Percentiles rank a stretch among this genome's conserved stretches.
phyloP scores from a whole-genome alignment of 2,329 filamentous ascomycete species.

The Cryphonectria nitschkei region DNA sequence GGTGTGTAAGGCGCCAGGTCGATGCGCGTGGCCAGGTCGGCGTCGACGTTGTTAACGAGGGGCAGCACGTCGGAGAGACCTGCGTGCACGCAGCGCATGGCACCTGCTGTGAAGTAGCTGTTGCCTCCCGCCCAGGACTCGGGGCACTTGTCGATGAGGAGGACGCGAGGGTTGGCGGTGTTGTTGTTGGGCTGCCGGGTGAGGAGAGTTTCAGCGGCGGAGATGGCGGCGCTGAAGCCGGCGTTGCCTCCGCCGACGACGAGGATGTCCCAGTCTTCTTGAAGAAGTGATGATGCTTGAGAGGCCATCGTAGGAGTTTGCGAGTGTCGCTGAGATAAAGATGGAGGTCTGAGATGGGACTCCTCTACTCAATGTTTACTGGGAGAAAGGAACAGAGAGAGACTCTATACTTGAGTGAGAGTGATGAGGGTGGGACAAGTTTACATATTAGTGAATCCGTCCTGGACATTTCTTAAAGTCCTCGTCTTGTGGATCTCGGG shows the following conservation, averaged over 20 bases:
- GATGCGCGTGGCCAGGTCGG: conserved; percentile 51
- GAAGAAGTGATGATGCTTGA: neutral
- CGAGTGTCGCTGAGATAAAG: neutral
- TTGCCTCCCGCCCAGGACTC: conserved; percentile 65
- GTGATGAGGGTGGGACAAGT: neutral
- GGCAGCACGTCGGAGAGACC: conserved; percentile 62
- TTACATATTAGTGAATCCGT: neutral
- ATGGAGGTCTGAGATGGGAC: neutral
- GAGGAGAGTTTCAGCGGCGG: conserved; percentile 50
- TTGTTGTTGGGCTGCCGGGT: conserved; percentile 37
- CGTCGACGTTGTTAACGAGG: conserved; percentile 61
- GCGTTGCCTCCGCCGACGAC: conserved; percentile 68
- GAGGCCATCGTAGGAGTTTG: neutral
- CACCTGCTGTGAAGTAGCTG: conserved; percentile 67
- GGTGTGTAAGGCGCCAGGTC: conserved; percentile 62
- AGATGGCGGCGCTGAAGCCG: conserved; percentile 62
- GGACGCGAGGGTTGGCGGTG: conserved; percentile 39
- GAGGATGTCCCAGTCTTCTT: conserved; percentile 46
- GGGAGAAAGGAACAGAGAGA: neutral
- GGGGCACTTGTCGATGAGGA: conserved; percentile 65
- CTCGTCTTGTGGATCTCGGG: neutral
- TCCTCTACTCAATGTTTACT: no score
- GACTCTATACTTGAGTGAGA: neutral
- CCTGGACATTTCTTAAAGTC: neutral
- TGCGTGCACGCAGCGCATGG: conserved; percentile 59